These are phyloP conservation scores for Blastobotrys persicus DNA, from an alignment of 1,139 yeast species.

Conservation along the genomic window DNA sequence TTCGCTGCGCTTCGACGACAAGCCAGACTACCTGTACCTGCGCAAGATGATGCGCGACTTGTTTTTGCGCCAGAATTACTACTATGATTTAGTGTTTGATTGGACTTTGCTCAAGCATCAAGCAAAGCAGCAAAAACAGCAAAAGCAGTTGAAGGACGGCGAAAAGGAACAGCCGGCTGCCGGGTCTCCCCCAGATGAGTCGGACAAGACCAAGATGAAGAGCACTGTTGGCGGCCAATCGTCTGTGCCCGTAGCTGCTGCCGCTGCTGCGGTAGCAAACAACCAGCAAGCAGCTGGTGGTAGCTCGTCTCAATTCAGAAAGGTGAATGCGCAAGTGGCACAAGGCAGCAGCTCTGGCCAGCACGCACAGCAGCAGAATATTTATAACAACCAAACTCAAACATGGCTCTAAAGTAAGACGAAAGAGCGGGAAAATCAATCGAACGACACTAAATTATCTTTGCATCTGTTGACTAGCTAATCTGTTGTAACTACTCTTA, in stretches of 20 bases:
- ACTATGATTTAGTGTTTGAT: slow-evolving; percentile 92
- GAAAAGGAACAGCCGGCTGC: slow-evolving; percentile 11
- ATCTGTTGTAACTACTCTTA: slow-evolving; percentile 2
- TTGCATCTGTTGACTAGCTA: slow-evolving; percentile 10
- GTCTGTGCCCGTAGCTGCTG: slow-evolving; percentile 21
- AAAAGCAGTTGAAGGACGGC: slow-evolving; percentile 10
- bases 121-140: slow-evolving; percentile 45
- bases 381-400: slow-evolving; percentile 22
- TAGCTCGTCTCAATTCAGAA: slow-evolving; percentile 12
- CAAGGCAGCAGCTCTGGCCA: slow-evolving; percentile 20
- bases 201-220: slow-evolving; percentile 5
- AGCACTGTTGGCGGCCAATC: slow-evolving; percentile 6
- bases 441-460: background rate
- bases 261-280: slow-evolving; percentile 27
- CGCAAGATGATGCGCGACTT: slow-evolving; percentile 88
- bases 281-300: slow-evolving; percentile 16
- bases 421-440: background rate
- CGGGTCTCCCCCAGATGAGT: background rate
- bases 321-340: slow-evolving; percentile 1
- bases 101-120: slow-evolving; percentile 92
- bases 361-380: slow-evolving; percentile 29
- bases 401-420: slow-evolving; percentile 13
- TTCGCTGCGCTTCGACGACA: slow-evolving; percentile 89
- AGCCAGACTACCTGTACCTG: slow-evolving; percentile 89
- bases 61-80: slow-evolving; percentile 82